A percentile compares a stretch with the other conserved stretches of the same genome.
phyloP scores from a whole-genome alignment of 805 yeast species.

The Ogataea chonburiensis region DNA sequence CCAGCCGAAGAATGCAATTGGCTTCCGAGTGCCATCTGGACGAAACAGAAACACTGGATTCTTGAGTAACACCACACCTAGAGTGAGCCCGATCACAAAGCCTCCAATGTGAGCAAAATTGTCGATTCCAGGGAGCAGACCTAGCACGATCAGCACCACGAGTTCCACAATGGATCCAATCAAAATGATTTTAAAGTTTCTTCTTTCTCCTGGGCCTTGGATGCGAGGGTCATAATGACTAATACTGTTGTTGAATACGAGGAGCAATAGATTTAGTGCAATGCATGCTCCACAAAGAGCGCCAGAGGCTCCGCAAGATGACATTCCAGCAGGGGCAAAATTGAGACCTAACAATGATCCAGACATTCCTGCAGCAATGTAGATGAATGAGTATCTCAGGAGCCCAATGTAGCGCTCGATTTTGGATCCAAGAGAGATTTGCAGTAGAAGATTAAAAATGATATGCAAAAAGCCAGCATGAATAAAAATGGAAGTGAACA shows the following conservation, averaged over 20 bases:
- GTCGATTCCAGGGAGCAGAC: slow-evolving; percentile 70
- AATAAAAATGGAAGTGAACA: slow-evolving; percentile 65
- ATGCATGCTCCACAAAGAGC: slow-evolving; percentile 63
- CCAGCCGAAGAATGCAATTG: slow-evolving; percentile 52
- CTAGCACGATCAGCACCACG: slow-evolving; percentile 57
- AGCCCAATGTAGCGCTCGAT: slow-evolving; percentile 59
- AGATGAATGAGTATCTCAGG: slow-evolving; percentile 51
- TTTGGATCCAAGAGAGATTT: slow-evolving; percentile 57
- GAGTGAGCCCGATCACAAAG: slow-evolving; percentile 56
- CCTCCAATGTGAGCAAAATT: slow-evolving; percentile 79
- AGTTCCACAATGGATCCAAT: slow-evolving; percentile 53
- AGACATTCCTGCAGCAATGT: slow-evolving; percentile 58
- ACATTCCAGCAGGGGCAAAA: slow-evolving; percentile 63
- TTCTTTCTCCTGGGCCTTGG: slow-evolving; percentile 28
- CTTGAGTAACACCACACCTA: slow-evolving; percentile 49
- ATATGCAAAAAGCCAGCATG: slow-evolving; percentile 77
- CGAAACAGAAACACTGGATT: slow-evolving; percentile 50
- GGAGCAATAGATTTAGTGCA: slow-evolving; percentile 56
- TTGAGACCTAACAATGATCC: slow-evolving; percentile 71
- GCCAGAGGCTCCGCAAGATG: slow-evolving; percentile 72
- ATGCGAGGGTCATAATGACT: slow-evolving; percentile 41
- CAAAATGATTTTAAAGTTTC: slow-evolving; percentile 45
- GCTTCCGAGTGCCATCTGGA: slow-evolving; percentile 29
- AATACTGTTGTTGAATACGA: slow-evolving; percentile 47
- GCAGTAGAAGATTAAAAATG: slow-evolving; percentile 58